Base-by-base conservation (phyloP, 1,139 yeast species). In the Fermentozyma sake region DNA sequence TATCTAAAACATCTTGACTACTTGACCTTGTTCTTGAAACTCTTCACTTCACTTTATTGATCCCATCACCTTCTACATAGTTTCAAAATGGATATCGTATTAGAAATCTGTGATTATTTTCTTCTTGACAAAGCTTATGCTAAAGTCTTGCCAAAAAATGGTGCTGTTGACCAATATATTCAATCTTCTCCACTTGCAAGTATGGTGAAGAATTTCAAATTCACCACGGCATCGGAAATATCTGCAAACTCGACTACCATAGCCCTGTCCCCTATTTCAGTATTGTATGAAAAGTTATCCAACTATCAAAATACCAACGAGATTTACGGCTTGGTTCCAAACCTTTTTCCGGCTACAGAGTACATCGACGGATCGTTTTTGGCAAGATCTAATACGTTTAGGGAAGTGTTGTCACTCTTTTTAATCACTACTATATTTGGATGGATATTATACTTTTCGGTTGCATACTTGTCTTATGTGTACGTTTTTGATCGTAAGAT, bases 401-500 rank as follows among this genome's bases (percentile, higher is more conserved):
- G 98, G 55, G 91, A 89, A 57, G 42, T 67, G 12, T 28, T 84
- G 10, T 70, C 93, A 9, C 62, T 91, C 28, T 79, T 81, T 42
- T 32, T 78, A n/a, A 56, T 87, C 24, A 82, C 89, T 40, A 75
- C 87, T 22, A 35, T 89, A 8, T 89, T 89, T 50, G 98, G 97
- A 22, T 79, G 91, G 82, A 29, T 79, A 10, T 61, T 89, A 28
- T 91, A 91, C 58, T 65, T 87, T 29, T 39, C 58, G n/a, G 82
- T 79, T 29, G 97, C 97, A 7, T 64, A 77, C 10, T 46, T 83
- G 18, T 79, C 95, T 9, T 91, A 84, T 53, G 42, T 68, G 25
- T 76, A 79, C 44, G 79, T 91, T 16, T 91, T 85, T 54, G 97
- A 91, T 59, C 80, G 78, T 48, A 78, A 79, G 34, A 84, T 87